phyloP scores from a whole-genome alignment of 148 eudicot species.

The Chenopodium berlandieri region DNA sequence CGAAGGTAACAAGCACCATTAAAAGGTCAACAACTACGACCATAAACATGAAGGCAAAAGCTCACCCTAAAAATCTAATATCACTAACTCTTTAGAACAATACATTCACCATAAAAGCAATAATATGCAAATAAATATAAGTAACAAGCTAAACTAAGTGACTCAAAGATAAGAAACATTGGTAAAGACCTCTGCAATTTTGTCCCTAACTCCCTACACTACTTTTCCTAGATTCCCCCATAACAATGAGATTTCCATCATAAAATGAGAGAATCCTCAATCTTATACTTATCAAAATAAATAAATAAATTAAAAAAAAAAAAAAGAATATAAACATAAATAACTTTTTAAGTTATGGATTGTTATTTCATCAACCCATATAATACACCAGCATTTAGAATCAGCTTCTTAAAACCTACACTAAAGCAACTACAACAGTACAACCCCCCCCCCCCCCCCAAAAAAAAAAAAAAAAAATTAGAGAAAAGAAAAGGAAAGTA shows the following conservation, averaged over 20 bases:
- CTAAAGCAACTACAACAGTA: background rate
- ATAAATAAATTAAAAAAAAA: too few species aligned
- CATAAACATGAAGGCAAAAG: background rate
- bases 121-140: background rate
- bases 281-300: background rate
- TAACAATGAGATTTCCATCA: background rate
- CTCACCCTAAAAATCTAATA: background rate
- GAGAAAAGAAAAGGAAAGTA: too few species aligned
- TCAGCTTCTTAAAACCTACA: background rate
- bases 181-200: background rate
- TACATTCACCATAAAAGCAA: background rate
- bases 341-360: background rate
- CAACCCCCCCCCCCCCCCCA: background rate
- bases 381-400: background rate
- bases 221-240: background rate
- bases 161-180: background rate
- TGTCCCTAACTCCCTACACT: background rate
- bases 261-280: background rate
- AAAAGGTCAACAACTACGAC: background rate
- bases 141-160: background rate
- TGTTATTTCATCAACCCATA: background rate
- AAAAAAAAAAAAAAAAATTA: too few species aligned
- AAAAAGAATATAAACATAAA: too few species aligned
- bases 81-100: background rate
- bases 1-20: constrained; percentile 12